Evolutionary conservation across 169 alveolate species (phyloP), one percentile per base, ranked within the genome.

Genomic region (Eimeria maxima): DNA sequence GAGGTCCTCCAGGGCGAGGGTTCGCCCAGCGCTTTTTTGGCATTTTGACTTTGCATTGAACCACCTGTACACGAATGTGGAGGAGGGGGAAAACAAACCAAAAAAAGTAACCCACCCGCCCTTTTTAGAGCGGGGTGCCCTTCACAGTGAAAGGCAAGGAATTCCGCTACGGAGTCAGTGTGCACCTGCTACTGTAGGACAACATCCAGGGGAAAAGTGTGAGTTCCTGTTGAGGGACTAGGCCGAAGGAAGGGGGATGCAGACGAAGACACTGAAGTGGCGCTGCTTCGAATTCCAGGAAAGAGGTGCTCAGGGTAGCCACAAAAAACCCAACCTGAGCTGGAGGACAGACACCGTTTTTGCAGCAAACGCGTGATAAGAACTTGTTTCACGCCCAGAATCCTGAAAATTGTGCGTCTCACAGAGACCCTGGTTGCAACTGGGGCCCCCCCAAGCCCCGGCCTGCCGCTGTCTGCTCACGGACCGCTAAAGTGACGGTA

Each of bases 21-120:
- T 33, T 33, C 57, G 80, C 83, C 93, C 93, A 53, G 81, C 93
- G 93, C 53, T 63, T 87, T 27, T 83, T 45, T 44, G 93, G 93
- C 93, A 87, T 87, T 60, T 14, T 87, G 45, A 22, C 45, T 87
- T 53, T 16, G 67, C 93, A 87, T 87, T 63, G 93, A 44, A 33
- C 53, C 81, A 71, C 50, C 18, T 71, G 81, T 16, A 8, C 81
- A 14, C 10, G 53, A 16, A 71, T 33, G 53, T 71, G 27, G 81
- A 33, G 81, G 16, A 38, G 0, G 20, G 81, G n/a, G 29, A 10
- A 1, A 71, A 38, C 13, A 24, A 27, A 33, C 13, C 13, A 67
- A 10, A 22, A 11, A 33, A 38, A 14, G 81, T 27, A 71, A 71
- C n/a, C 53, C 50, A 71, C 50, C 1, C 53, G 50, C 81, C 1